These are phyloP conservation scores for Pythium dissotocum DNA, from an alignment of 352 stramenopile species.

Conservation along the genomic window DNA sequence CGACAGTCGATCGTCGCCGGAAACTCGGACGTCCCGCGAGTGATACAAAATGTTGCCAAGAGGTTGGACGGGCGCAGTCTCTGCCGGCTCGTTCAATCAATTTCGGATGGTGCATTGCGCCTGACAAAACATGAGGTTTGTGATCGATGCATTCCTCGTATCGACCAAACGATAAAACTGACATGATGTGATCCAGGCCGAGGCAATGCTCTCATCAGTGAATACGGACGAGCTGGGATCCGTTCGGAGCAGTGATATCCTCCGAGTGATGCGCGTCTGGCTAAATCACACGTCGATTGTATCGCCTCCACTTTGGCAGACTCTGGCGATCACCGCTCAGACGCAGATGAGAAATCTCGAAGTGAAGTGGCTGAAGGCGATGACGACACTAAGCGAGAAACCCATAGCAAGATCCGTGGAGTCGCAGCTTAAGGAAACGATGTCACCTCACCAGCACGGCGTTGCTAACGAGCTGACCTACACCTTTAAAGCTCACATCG, in stretches of 20 bases:
- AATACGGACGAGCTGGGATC: slow-evolving; percentile 41
- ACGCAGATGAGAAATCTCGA: neutral
- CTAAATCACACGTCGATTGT: slow-evolving; percentile 32
- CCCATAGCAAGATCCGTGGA: neutral
- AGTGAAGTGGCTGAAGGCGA: neutral
- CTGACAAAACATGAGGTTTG: slow-evolving; percentile 38
- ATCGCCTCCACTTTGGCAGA: slow-evolving; percentile 39
- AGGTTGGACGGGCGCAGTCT: slow-evolving; percentile 41
- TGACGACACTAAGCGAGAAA: neutral
- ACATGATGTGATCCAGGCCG: slow-evolving; percentile 29
- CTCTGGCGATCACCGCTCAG: slow-evolving; percentile 19
- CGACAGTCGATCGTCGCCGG: neutral
- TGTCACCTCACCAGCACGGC: neutral
- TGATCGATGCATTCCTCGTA: neutral
- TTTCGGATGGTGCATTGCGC: slow-evolving; percentile 43
- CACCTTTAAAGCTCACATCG: slow-evolving; percentile 14
- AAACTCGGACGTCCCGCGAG: neutral
- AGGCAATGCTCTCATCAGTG: slow-evolving; percentile 36
- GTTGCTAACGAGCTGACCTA: slow-evolving; percentile 5
- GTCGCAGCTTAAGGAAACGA: neutral
- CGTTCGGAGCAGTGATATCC: slow-evolving; percentile 48
- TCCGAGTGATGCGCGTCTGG: slow-evolving; percentile 53
- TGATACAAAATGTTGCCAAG: slow-evolving; percentile 33
- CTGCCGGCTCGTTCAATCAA: slow-evolving; percentile 37
- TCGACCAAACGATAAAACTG: neutral